Evolutionary conservation across 352 stramenopile genomes (phyloP).

Genomic region (Globisporangium emineosum): DNA sequence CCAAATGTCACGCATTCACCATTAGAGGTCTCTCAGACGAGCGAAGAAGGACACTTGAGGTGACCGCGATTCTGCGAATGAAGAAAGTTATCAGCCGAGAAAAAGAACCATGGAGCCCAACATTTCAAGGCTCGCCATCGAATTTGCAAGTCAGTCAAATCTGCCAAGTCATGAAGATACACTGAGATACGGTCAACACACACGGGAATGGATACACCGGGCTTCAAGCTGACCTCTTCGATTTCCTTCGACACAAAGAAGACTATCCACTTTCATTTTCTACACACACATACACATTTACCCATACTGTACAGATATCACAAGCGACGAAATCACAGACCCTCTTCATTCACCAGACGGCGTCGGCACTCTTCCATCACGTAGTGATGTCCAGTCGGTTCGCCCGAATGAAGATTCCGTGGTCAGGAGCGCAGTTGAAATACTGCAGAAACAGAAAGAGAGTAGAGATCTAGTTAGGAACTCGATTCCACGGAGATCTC

Average conservation of each 20-base stretch:
- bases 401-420: conserved; percentile 72
- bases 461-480: neutral
- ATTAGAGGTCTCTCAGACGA: neutral
- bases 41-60: neutral
- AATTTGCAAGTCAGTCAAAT: neutral
- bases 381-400: conserved; percentile 43
- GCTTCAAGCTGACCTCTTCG: neutral
- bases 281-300: neutral
- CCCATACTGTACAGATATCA: neutral
- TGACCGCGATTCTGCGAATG: neutral
- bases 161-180: neutral
- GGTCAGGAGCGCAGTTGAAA: conserved; percentile 49
- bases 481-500: neutral
- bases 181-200: neutral
- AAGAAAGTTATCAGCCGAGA: neutral
- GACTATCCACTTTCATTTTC: neutral
- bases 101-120: neutral
- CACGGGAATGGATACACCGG: neutral
- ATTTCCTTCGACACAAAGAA: neutral
- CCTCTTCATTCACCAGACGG: neutral
- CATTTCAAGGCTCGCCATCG: neutral
- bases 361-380: neutral
- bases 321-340: neutral
- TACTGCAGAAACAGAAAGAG: conserved; percentile 31
- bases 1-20: conserved; percentile 9